Evolutionary conservation across 805 yeast species (phyloP).

Genomic region (Teunomyces funiuensis): DNA sequence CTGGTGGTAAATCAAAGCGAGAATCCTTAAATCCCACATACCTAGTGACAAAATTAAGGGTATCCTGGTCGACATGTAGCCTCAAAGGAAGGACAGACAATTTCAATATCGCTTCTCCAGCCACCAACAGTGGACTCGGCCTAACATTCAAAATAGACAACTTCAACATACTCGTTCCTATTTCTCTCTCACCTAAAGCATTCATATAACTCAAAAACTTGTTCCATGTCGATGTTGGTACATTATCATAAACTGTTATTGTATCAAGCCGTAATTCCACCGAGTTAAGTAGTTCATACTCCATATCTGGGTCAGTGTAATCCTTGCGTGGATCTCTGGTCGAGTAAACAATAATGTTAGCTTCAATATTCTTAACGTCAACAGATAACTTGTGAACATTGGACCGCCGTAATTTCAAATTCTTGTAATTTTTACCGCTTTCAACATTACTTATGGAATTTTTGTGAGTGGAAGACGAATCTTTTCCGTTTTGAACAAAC

Average conservation of each 20-base stretch:
- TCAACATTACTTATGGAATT: conserved; percentile 23
- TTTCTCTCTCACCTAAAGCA: conserved; percentile 68
- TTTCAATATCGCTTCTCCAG: conserved; percentile 61
- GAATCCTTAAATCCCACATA: conserved; percentile 79
- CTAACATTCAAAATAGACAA: conserved; percentile 56
- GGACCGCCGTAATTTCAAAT: conserved; percentile 65
- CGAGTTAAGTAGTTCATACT: conserved; percentile 48
- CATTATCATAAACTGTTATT: conserved; percentile 68
- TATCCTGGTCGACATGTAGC: conserved; percentile 89
- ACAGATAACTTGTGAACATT: conserved; percentile 56
- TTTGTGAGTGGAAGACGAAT: conserved; percentile 12
- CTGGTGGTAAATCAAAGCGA: conserved; percentile 62
- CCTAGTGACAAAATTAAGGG: conserved; percentile 77
- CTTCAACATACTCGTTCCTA: conserved; percentile 62
- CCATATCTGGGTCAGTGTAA: conserved; percentile 27
- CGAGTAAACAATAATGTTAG: conserved; percentile 45
- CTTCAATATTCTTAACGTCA: conserved; percentile 53
- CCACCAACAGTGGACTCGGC: conserved; percentile 63
- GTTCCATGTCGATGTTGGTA: conserved; percentile 89
- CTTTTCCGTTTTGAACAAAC: conserved; percentile 26
- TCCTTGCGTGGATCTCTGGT: conserved; percentile 48
- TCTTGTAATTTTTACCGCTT: conserved; percentile 37
- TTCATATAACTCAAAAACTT: conserved; percentile 71
- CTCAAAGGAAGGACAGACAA: conserved; percentile 69
- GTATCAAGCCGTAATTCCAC: conserved; percentile 51